Conservation (phyloP, 495 filamentous ascomycete genomes). For the Rostrohypoxylon terebratum region DNA sequence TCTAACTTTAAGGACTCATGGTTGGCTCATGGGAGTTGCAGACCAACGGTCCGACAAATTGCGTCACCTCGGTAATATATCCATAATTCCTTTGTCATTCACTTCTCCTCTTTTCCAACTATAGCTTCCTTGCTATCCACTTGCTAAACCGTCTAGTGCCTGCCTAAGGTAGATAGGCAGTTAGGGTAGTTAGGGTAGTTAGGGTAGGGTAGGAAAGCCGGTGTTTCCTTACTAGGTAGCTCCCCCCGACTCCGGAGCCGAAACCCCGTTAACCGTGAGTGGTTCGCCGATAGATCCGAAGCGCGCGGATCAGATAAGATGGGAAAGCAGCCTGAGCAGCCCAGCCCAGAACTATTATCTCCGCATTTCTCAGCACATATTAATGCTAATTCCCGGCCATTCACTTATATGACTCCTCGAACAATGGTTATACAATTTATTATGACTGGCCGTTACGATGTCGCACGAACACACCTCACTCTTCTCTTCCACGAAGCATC, state of each 20-base stretch:
- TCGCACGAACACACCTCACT: not conserved
- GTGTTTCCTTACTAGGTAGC: too few species aligned
- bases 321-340: not conserved
- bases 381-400: not conserved
- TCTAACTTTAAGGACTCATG: not conserved
- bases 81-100: not conserved
- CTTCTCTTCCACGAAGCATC: not conserved
- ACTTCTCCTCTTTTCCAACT: not conserved
- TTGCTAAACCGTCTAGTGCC: not conserved
- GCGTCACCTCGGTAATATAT: not conserved
- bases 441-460: not conserved
- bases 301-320: constrained; percentile 21
- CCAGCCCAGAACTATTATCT: not conserved
- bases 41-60: not conserved
- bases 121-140: not conserved
- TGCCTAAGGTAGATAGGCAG: not conserved
- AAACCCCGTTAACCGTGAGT: not conserved
- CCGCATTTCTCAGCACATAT: not conserved
- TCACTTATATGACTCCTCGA: not conserved
- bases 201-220: too few species aligned
- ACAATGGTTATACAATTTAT: not conserved
- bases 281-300: constrained; percentile 9
- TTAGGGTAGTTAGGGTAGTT: not conserved
- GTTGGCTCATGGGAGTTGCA: too few species aligned
- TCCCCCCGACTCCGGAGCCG: constrained; percentile 17